Evolutionary conservation across 2,329 filamentous ascomycete species (phyloP), one percentile per base, ranked within the genome.

Genomic region (Aspergillus brasiliensis): DNA sequence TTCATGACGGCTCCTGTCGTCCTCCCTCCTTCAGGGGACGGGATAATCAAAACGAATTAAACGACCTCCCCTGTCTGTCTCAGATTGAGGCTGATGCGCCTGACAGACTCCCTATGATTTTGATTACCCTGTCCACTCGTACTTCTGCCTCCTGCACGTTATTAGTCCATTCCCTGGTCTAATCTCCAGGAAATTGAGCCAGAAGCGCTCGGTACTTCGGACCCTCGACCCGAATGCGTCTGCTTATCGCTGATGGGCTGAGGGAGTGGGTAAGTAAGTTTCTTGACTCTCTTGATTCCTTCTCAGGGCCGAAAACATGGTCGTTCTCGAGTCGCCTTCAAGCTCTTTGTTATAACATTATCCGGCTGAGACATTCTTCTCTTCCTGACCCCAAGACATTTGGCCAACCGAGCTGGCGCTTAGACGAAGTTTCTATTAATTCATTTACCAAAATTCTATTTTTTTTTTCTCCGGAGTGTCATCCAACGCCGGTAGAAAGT

Each of bases 381-480:
- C 52, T 55, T 55, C 31, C 52, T 55, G 27, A 55, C 52, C 38
- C 38, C 52, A 55, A 46, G 34, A 46, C 23, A 34, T 8, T 55
- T 19, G 34, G 23, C 40, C 52, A 46, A 23, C 52, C 38, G 52
- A 55, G 38, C n/a, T 40, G 38, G 25, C 52, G 40, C 52, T 55
- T 55, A 46, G 52, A 21, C 37, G 38, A 44, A 10, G 21, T 19
- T 31, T 27, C 15, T 49, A 17, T 49, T 21, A 13, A 31, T 19
- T 51, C 49, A 38, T n/a, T 31, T 19, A 15, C 49, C 49, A 21
- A 28, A 34, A 10, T 34, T 37, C 17, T 23, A 27, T 17, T 28
- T 19, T 21, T 37, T 23, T 21, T 17, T 27, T 27, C 15, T 42
- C 19, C 37, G 23, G 15, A 25, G 8, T 28, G 15, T 25, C n/a